Conservation (phyloP, 208 protist genomes). For the Borovskyia barvae region DNA sequence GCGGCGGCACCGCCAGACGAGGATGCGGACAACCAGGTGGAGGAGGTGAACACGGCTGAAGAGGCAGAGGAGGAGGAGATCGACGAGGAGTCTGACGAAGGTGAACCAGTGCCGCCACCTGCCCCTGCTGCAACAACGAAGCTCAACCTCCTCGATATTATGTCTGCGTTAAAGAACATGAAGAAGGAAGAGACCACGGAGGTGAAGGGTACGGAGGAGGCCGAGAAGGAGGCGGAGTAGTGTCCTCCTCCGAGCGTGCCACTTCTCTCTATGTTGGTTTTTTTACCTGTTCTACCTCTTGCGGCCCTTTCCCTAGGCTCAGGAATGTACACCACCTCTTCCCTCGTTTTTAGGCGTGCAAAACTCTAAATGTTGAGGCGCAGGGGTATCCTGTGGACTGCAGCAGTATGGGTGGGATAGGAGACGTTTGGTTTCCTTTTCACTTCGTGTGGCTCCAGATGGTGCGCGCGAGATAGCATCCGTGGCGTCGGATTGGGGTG, state of each 20-base stretch:
- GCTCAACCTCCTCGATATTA: constrained; percentile 58
- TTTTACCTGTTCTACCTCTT: background rate
- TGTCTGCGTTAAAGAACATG: constrained; percentile 48
- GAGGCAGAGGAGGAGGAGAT: constrained; percentile 5
- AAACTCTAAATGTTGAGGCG: no score
- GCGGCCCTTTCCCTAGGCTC: no score
- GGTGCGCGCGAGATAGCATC: no score
- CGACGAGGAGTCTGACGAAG: constrained; percentile 2
- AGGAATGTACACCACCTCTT: no score
- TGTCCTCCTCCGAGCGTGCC: background rate
- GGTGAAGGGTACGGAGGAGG: constrained; percentile 1
- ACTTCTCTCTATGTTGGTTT: background rate
- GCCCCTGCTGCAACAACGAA: constrained; percentile 21
- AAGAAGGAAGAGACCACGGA: constrained; percentile 22
- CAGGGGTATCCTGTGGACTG: no score
- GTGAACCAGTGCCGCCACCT: constrained; percentile 4
- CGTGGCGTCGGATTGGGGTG: no score
- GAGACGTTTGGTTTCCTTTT: no score
- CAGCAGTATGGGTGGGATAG: no score
- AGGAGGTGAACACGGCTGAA: background rate
- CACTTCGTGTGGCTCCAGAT: no score
- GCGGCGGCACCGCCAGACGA: background rate
- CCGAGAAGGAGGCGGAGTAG: constrained; percentile 8
- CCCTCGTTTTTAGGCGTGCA: no score
- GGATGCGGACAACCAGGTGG: background rate